Conservation (phyloP, 305 asterid species). For the Rubia tinctorum region DNA sequence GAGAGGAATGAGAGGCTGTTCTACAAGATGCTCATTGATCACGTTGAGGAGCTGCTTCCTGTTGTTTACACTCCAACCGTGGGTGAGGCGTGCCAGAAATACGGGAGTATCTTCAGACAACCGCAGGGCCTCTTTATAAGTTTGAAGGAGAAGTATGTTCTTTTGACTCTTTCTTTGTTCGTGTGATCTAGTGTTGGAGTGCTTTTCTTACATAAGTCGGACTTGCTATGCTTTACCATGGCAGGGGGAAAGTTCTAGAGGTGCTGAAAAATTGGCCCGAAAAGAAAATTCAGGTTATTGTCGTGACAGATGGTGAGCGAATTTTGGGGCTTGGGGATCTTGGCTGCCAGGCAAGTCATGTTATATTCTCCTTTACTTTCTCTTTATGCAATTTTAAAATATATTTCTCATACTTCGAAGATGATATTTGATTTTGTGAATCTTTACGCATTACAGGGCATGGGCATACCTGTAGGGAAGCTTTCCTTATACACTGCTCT, state of each 20-base stretch:
- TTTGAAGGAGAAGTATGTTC: slow-evolving; percentile 78
- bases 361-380: slow-evolving; percentile 1
- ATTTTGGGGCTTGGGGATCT: slow-evolving; percentile 98
- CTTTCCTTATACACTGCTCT: slow-evolving; percentile 93
- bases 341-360: slow-evolving; percentile 78
- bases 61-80: slow-evolving; percentile 97
- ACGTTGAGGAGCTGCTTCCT: slow-evolving; percentile 94
- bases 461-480: slow-evolving; percentile 99
- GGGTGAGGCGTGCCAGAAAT: slow-evolving; percentile 98
- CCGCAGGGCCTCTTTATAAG: slow-evolving; percentile 99
- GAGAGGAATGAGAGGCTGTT: slow-evolving; percentile 80
- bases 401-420: not conserved
- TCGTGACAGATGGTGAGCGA: slow-evolving; percentile 95
- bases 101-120: slow-evolving; percentile 81
- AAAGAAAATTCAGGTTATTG: slow-evolving; percentile 90
- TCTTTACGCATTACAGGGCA: slow-evolving; percentile 55
- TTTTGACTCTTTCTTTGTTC: slow-evolving; percentile 7
- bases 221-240: slow-evolving; percentile 26
- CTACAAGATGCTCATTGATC: slow-evolving; percentile 83
- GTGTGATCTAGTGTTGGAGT: slow-evolving; percentile 11
- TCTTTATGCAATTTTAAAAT: not conserved
- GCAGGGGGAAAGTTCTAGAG: slow-evolving; percentile 90
- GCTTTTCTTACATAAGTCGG: slow-evolving; percentile 10
- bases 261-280: slow-evolving; percentile 96
- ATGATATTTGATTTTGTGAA: slow-evolving; percentile 9